phyloP scores from a whole-genome alignment of 441 rosid genomes.

The Populus hybrid region DNA sequence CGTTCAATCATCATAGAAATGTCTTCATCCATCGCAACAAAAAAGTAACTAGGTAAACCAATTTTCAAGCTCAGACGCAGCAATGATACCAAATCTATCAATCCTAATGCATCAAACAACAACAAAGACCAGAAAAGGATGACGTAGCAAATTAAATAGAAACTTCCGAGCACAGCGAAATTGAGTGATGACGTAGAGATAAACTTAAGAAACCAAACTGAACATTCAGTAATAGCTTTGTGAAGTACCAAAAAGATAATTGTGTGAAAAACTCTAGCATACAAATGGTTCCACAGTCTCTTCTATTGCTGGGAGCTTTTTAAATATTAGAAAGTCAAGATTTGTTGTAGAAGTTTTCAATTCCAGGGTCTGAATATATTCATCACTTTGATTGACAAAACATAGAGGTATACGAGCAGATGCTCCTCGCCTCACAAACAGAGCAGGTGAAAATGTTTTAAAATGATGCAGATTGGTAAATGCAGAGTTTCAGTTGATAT shows the following conservation, averaged over 20 bases:
- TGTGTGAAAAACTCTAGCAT: too few species aligned
- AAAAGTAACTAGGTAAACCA: slow-evolving; percentile 61
- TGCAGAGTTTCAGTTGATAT: too few species aligned
- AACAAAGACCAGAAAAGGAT: slow-evolving; percentile 75
- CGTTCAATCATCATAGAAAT: slow-evolving; percentile 51
- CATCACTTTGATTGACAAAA: too few species aligned
- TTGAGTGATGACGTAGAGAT: too few species aligned
- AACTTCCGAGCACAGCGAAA: too few species aligned
- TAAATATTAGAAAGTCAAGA: neutral
- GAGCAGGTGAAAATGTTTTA: neutral
- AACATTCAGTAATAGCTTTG: neutral
- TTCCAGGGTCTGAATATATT: neutral
- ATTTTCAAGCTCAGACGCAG: slow-evolving; percentile 57
- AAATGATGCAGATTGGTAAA: too few species aligned
- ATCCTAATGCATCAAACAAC: slow-evolving; percentile 49
- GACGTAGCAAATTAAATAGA: too few species aligned
- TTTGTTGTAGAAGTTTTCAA: neutral
- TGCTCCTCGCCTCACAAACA: neutral
- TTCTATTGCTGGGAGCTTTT: neutral
- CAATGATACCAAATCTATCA: slow-evolving; percentile 60
- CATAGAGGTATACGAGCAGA: too few species aligned
- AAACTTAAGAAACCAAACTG: neutral
- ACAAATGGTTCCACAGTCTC: neutral
- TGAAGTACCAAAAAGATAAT: too few species aligned
- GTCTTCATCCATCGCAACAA: slow-evolving; percentile 59